Evolutionary conservation across 345 rosid species (phyloP).

Genomic region (Tarenaya hassleriana): DNA sequence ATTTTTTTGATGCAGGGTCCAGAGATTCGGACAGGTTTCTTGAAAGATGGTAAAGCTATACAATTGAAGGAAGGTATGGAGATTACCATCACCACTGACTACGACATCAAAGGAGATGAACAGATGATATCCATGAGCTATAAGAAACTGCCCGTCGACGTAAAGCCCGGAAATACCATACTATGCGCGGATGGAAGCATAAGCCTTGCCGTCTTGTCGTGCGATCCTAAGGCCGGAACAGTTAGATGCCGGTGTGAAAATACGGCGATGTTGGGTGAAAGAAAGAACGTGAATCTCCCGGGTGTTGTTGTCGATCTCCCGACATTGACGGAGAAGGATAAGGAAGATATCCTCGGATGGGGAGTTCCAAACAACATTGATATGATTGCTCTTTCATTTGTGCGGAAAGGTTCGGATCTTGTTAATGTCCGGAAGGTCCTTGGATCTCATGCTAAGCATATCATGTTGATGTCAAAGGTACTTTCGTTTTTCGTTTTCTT

Average conservation of each 20-base stretch:
- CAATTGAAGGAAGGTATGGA: conserved; percentile 61
- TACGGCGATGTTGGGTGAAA: conserved; percentile 78
- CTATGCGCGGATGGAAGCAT: conserved; percentile 90
- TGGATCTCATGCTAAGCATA: conserved; percentile 65
- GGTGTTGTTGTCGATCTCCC: conserved; percentile 94
- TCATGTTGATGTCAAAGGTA: conserved; percentile 89
- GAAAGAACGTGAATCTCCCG: conserved; percentile 90
- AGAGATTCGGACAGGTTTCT: conserved; percentile 66
- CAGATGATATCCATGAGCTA: conserved; percentile 82
- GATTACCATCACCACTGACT: conserved; percentile 65
- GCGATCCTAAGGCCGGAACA: conserved; percentile 62
- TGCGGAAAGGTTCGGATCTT: conserved; percentile 91
- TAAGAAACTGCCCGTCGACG: conserved; percentile 69
- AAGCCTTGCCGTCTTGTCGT: conserved; percentile 56
- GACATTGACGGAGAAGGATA: conserved; percentile 77
- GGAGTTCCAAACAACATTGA: conserved; percentile 81
- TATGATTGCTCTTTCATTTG: conserved; percentile 90
- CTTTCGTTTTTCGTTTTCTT: too few relatives aligned
- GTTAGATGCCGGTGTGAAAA: conserved; percentile 85
- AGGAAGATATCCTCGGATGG: conserved; percentile 77
- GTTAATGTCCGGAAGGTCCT: conserved; percentile 79
- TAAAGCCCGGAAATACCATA: conserved; percentile 67
- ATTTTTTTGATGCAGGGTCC: conserved; percentile 71
- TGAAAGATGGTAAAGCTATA: conserved; percentile 53
- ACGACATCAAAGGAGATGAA: conserved; percentile 59